Conservation (phyloP, 192 early-diverging fungal genomes). For the Glomus cerebriforme region DNA sequence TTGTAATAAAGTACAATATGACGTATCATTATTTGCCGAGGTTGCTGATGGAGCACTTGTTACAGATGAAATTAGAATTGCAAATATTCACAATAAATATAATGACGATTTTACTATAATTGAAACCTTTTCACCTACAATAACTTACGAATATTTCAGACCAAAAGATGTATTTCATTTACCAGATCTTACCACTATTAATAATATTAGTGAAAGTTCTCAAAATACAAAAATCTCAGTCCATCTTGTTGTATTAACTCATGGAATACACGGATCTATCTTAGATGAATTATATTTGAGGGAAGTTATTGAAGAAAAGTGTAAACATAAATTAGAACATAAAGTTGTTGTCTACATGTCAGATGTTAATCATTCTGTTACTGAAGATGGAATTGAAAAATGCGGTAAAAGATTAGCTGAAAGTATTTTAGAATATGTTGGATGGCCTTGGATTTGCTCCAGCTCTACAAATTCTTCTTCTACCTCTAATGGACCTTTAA, state of each 20-base stretch:
- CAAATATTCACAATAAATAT: background rate
- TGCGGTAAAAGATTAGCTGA: constrained; percentile 45
- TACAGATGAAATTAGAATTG: background rate
- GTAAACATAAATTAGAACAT: constrained; percentile 3
- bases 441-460: background rate
- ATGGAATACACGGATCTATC: constrained; percentile 46
- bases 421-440: constrained; percentile 41
- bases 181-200: constrained; percentile 4
- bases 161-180: constrained; percentile 15
- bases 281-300: constrained; percentile 48
- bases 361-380: constrained; percentile 49
- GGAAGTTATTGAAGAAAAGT: constrained; percentile 41
- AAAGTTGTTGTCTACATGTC: constrained; percentile 38
- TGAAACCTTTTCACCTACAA: background rate
- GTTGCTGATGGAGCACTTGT: background rate
- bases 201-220: background rate
- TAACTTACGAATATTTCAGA: background rate
- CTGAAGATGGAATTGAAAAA: constrained; percentile 50
- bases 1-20: constrained; percentile 12
- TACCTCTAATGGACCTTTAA: background rate
- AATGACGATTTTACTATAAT: background rate
- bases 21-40: background rate
- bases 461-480: background rate
- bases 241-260: constrained; percentile 47
- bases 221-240: background rate